Conservation (phyloP, 208 protist species). For the Endotrypanum monterogeii region DNA sequence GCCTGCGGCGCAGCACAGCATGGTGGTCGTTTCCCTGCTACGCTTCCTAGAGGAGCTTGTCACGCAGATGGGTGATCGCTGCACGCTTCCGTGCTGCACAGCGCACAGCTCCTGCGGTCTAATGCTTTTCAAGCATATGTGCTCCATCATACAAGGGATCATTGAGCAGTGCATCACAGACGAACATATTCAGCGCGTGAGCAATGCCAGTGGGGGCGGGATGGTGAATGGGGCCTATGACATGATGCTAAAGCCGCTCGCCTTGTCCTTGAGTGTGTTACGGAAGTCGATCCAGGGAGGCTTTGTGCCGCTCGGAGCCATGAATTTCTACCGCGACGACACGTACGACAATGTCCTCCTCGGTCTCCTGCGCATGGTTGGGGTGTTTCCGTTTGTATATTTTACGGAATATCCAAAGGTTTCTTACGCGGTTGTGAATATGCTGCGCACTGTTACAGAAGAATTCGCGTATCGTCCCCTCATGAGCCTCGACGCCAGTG, state of each 20-base stretch:
- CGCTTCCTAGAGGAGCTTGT: slow-evolving; percentile 77
- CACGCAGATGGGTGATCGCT: slow-evolving; percentile 39
- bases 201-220: slow-evolving; percentile 14
- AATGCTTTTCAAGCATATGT: slow-evolving; percentile 78
- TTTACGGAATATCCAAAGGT: slow-evolving; percentile 78
- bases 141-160: slow-evolving; percentile 53
- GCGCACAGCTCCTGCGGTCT: slow-evolving; percentile 76
- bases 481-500: slow-evolving; percentile 48
- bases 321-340: slow-evolving; percentile 86
- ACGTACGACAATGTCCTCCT: slow-evolving; percentile 77
- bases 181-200: slow-evolving; percentile 52
- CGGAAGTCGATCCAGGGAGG: slow-evolving; percentile 59
- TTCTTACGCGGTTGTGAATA: slow-evolving; percentile 48
- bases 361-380: slow-evolving; percentile 66
- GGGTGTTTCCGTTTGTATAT: slow-evolving; percentile 52
- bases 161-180: slow-evolving; percentile 67
- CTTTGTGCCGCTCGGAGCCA: slow-evolving; percentile 82
- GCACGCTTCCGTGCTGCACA: slow-evolving; percentile 40
- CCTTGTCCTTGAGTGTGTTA: slow-evolving; percentile 64
- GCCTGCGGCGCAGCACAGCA: slow-evolving; percentile 41
- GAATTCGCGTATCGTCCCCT: slow-evolving; percentile 73
- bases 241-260: slow-evolving; percentile 81
- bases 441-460: slow-evolving; percentile 70
- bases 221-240: slow-evolving; percentile 56
- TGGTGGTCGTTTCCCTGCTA: slow-evolving; percentile 74